These are phyloP conservation scores for Dryas drummondii DNA, from an alignment of 306 rosid genomes.

Conservation along the genomic window DNA sequence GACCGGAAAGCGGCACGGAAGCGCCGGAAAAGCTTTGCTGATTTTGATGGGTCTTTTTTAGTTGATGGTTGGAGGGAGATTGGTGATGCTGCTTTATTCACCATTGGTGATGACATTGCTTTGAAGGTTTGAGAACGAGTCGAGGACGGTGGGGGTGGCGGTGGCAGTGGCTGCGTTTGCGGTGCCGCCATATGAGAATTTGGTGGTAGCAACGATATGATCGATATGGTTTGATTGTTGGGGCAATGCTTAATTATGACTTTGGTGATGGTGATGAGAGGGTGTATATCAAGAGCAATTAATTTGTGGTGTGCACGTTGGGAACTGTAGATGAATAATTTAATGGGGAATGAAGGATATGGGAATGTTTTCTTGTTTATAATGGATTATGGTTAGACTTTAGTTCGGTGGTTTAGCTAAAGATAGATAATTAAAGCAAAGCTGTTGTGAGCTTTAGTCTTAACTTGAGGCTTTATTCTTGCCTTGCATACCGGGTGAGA, in stretches of 20 bases:
- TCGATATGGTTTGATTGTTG: not conserved
- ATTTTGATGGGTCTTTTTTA: conserved; percentile 36
- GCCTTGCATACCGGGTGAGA: conserved; percentile 3
- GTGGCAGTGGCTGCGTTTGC: not conserved
- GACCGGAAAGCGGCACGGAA: conserved; percentile 59
- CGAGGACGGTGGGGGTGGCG: not conserved
- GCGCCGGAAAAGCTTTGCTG: conserved; percentile 37
- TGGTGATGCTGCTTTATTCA: not conserved
- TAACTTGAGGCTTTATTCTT: not conserved
- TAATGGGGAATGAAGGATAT: not conserved
- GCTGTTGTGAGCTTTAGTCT: not conserved
- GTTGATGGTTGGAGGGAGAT: conserved; percentile 69
- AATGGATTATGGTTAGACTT: conserved; percentile 12
- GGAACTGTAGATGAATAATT: not conserved
- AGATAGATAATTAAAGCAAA: not conserved
- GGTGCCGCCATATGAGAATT: conserved; percentile 7
- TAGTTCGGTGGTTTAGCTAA: conserved; percentile 6
- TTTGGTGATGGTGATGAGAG: conserved; percentile 2
- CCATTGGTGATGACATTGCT: not conserved
- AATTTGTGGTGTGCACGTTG: conserved; percentile 20
- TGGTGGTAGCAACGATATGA: not conserved
- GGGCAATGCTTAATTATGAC: not conserved
- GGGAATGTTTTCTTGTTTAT: conserved; percentile 10
- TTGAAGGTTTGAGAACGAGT: not conserved
- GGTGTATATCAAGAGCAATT: not conserved